A percentile compares a stretch with the other conserved stretches of the same genome.
Evolutionary conservation across 148 eudicot species (phyloP).

Genomic region (Euryodendron excelsum): DNA sequence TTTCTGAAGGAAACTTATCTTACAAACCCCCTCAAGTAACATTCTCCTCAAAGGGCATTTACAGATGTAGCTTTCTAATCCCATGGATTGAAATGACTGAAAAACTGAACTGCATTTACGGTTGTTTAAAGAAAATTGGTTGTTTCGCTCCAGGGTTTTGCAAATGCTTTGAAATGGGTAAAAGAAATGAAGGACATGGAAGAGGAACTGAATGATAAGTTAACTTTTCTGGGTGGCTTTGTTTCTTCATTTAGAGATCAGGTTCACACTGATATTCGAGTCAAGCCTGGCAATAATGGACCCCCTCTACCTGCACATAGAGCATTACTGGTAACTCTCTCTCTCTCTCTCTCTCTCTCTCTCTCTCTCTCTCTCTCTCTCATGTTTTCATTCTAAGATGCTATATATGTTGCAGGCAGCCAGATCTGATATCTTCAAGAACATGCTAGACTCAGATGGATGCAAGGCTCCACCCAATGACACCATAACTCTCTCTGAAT

Average conservation of each 20-base stretch:
- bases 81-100: too few species aligned
- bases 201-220: constrained; percentile 58
- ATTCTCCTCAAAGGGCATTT: too few species aligned
- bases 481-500: constrained; percentile 63
- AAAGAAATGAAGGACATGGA: constrained; percentile 82
- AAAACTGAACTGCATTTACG: too few species aligned
- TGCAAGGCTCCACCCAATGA: constrained; percentile 77
- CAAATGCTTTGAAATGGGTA: constrained; percentile 70
- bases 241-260: constrained; percentile 56
- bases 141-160: constrained; percentile 55
- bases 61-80: too few species aligned
- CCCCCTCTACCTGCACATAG: constrained; percentile 76
- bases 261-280: constrained; percentile 71
- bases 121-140: too few species aligned
- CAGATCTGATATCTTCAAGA: constrained; percentile 72
- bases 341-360: neutral
- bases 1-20: too few species aligned
- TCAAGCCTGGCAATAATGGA: constrained; percentile 69
- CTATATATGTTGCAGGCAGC: constrained; percentile 46
- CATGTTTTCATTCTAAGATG: neutral
- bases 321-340: constrained; percentile 57
- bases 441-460: constrained; percentile 81
- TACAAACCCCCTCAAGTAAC: too few species aligned
- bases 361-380: neutral
- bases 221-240: constrained; percentile 55